Base-by-base conservation (phyloP, 768 basidiomycete genomes). In the Phaeotremella fagi region DNA sequence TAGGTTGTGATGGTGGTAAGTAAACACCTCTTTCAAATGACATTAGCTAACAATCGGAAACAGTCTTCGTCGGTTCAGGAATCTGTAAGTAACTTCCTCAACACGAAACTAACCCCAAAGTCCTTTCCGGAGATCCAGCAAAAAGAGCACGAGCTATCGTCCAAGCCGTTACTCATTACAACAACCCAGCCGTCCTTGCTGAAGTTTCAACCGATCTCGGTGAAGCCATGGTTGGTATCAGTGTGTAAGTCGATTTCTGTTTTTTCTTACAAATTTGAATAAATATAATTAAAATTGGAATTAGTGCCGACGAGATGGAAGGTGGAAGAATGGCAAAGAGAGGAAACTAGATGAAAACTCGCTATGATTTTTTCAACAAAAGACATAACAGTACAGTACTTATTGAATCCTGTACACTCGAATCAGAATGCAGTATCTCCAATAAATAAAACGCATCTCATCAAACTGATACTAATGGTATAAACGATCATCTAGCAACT, bases 41-140 rank as follows among this genome's bases (percentile, higher is more conserved):
- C 20, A 18, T 12, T 31, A n/a, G n/a, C n/a, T n/a, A n/a, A n/a
- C n/a, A n/a, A n/a, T n/a, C n/a, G n/a, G n/a, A 57, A 50, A 52
- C 70, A 88, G 94, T 99, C 27, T 99, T 99, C 64, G 94, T 99
- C 55, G 94, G 94, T 33, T 95, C 91, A 18, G 94, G 94, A 44
- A 92, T 98, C 70, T 97, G 95, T 83, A 83, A 87, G 75, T 90
- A 86, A 61, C 44, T 84, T 6, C 79, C 31, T n/a, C 15, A 18
- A 3, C 23, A 20, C 18, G 11, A 1, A 20, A 46, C 44, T 0
- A 1, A 42, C 24, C 24, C 27, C n/a, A 12, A 38, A 60, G 52
- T 61, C 54, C 67, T 92, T 84, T 91, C 91, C 38, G 88, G 86
- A 45, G 86, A 98, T 71, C 90, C 95, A 20, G 89, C 86, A 36